Conservation (phyloP, 441 rosid genomes). For the Pelargonium cotyledonis region DNA sequence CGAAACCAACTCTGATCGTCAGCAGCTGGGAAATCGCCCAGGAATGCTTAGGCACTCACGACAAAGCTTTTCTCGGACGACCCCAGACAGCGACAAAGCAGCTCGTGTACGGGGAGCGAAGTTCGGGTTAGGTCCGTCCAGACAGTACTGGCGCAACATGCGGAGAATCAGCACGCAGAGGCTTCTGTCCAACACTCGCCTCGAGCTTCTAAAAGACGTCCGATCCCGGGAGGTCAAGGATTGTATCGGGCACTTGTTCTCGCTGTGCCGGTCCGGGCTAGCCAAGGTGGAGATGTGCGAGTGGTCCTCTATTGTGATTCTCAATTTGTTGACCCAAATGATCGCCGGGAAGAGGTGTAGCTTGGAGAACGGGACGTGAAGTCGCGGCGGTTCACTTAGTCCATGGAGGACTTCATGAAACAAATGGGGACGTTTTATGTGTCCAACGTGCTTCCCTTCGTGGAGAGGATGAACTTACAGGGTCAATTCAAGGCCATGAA, state of each 20-base stretch:
- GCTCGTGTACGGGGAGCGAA: constrained; percentile 4
- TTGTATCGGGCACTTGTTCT: neutral
- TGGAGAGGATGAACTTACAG: neutral
- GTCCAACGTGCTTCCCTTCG: neutral
- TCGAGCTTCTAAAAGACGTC: neutral
- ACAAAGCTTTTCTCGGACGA: constrained; percentile 3
- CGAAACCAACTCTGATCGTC: neutral
- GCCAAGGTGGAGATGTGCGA: neutral
- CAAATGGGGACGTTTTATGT: neutral
- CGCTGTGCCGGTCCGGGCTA: neutral
- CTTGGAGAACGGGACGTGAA: neutral
- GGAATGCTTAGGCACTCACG: neutral
- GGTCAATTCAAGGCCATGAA: neutral
- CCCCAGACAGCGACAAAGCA: constrained; percentile 3
- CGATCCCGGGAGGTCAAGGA: neutral
- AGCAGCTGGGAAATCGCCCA: constrained; percentile 9
- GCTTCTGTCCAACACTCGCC: neutral
- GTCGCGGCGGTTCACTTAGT: neutral
- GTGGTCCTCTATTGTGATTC: neutral
- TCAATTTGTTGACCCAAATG: neutral
- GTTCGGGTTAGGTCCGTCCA: neutral
- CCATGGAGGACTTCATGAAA: neutral
- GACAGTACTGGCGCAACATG: constrained; percentile 3
- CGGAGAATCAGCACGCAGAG: neutral
- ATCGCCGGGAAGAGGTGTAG: neutral